Percentiles rank a stretch among this genome's conserved stretches.
Conservation (phyloP, 441 rosid genomes). For the Populus trichocarpa region DNA sequence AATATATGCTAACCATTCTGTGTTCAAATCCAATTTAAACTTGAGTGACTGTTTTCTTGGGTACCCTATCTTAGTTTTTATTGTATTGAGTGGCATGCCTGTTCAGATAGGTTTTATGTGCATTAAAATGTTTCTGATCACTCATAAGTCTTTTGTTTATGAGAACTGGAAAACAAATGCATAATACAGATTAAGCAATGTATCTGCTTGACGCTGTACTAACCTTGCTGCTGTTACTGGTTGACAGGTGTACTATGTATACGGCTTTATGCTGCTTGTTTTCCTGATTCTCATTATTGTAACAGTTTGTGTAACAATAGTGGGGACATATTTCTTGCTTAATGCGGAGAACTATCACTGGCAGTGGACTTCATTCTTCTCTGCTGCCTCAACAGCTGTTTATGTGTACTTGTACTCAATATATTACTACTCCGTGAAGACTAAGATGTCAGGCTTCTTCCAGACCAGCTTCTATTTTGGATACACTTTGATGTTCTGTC, state of each 20-base stretch:
- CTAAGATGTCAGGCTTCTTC: slow-evolving; percentile 96
- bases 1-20: background rate
- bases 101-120: background rate
- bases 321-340: slow-evolving; percentile 89
- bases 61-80: background rate
- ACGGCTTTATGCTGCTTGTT: slow-evolving; percentile 91
- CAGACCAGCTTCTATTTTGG: slow-evolving; percentile 99
- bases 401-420: slow-evolving; percentile 89
- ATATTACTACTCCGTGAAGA: slow-evolving; percentile 87
- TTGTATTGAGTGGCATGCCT: background rate
- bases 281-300: slow-evolving; percentile 87
- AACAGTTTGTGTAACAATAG: slow-evolving; percentile 90
- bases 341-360: slow-evolving; percentile 97
- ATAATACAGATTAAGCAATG: background rate
- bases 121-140: background rate
- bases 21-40: background rate
- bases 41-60: background rate
- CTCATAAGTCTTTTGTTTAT: background rate
- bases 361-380: slow-evolving; percentile 97
- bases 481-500: slow-evolving; percentile 96
- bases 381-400: slow-evolving; percentile 95
- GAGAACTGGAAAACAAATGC: background rate
- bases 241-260: slow-evolving; percentile 87
- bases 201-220: background rate
- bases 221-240: slow-evolving; percentile 7